A percentile compares a stretch with the other conserved stretches of the same genome.
Evolutionary conservation across 2,329 filamentous ascomycete species (phyloP).

Genomic region (Colletotrichum sp.): DNA sequence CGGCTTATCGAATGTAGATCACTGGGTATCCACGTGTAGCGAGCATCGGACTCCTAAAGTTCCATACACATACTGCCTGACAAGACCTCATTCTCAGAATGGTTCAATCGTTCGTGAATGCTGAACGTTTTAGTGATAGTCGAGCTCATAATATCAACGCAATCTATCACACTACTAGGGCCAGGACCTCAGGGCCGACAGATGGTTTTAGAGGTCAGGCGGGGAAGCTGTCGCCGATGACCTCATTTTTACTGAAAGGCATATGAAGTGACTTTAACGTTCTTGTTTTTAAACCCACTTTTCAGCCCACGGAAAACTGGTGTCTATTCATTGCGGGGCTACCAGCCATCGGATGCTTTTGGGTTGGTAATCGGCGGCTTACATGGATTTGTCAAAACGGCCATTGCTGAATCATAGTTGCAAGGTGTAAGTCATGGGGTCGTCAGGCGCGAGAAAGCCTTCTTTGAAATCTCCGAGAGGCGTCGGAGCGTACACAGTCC

Average conservation of each 20-base stretch:
- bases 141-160: neutral
- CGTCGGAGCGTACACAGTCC: rapidly evolving
- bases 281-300: neutral
- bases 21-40: neutral
- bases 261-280: neutral
- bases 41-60: rapidly evolving
- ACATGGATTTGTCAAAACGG: neutral
- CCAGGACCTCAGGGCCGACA: rapidly evolving
- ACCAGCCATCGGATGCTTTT: neutral
- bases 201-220: neutral
- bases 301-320: neutral
- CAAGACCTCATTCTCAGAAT: too few relatives aligned
- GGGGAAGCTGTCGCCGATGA: neutral
- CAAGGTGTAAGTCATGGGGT: neutral
- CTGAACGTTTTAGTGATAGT: too few relatives aligned
- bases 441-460: neutral
- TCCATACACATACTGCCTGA: neutral
- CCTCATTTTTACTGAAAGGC: rapidly evolving
- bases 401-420: neutral
- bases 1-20: rapidly evolving
- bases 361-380: neutral
- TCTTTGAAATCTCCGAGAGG: neutral
- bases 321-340: neutral
- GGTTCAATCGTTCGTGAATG: too few relatives aligned
- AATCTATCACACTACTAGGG: rapidly evolving